Percentiles rank a stretch among this genome's conserved stretches.
These are phyloP conservation scores for Proliferodiscus dingleyae DNA, from an alignment of 2,329 filamentous ascomycete genomes.

Conservation along the genomic window DNA sequence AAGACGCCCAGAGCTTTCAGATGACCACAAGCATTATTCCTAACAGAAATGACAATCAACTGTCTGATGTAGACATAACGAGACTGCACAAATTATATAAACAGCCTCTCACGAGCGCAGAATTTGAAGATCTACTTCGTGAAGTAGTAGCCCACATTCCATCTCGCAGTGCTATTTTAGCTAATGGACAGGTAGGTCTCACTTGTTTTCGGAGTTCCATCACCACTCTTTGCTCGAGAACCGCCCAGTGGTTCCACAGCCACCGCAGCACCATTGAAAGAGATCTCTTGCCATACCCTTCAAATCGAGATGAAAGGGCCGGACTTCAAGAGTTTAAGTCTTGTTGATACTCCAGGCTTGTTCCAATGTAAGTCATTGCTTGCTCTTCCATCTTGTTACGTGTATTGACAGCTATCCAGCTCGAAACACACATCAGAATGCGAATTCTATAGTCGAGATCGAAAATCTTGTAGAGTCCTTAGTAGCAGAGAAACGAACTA, in stretches of 20 bases:
- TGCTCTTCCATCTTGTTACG: background rate
- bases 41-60: background rate
- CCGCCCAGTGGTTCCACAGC: background rate
- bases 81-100: conserved; percentile 1
- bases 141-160: background rate
- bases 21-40: conserved; percentile 4
- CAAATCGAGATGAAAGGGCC: conserved; percentile 7
- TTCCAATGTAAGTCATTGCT: background rate
- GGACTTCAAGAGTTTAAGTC: conserved; percentile 4
- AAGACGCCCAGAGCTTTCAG: conserved; percentile 4
- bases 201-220: conserved; percentile 1
- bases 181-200: conserved; percentile 1
- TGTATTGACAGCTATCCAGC: background rate
- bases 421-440: background rate
- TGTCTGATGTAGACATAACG: background rate
- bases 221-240: conserved; percentile 1
- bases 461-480: background rate
- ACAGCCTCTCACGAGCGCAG: conserved; percentile 1
- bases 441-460: background rate
- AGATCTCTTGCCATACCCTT: conserved; percentile 4
- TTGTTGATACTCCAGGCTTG: conserved; percentile 7
- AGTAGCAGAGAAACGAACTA: background rate
- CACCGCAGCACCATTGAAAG: background rate
- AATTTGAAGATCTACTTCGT: conserved; percentile 5
- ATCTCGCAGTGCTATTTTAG: background rate